Percentiles rank a stretch among this genome's conserved stretches.
phyloP scores from a whole-genome alignment of 345 rosid species.

The Turritis glabra region DNA sequence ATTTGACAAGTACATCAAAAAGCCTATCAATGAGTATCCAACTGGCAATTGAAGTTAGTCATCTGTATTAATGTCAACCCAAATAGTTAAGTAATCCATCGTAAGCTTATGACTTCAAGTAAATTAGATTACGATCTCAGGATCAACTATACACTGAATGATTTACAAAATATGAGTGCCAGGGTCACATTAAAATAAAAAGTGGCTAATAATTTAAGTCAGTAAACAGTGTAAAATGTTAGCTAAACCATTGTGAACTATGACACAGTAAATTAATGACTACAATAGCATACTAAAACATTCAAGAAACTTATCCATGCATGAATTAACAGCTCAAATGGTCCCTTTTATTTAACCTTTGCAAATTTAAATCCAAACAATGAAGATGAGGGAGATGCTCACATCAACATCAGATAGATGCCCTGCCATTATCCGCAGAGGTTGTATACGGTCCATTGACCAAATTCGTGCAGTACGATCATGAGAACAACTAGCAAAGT shows the following conservation, averaged over 20 bases:
- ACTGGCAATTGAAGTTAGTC: background rate
- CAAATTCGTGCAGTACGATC: constrained; percentile 95
- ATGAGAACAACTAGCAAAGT: constrained; percentile 94
- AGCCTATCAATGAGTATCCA: constrained; percentile 1
- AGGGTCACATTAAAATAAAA: background rate
- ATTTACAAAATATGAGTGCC: background rate
- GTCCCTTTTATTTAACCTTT: background rate
- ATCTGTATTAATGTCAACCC: background rate
- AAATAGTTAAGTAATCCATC: background rate
- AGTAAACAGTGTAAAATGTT: background rate
- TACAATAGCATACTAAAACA: constrained; percentile 1
- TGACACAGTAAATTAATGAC: background rate
- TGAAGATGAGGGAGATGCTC: constrained; percentile 39
- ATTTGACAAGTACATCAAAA: constrained; percentile 11
- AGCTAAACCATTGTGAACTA: background rate
- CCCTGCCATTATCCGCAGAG: constrained; percentile 94
- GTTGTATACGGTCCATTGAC: constrained; percentile 94
- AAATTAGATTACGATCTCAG: background rate
- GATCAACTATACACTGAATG: background rate
- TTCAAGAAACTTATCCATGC: background rate
- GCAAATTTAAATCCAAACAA: background rate
- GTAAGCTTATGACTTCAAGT: constrained; percentile 8
- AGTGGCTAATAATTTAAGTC: background rate
- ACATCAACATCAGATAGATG: constrained; percentile 98
- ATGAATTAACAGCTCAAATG: background rate